These are phyloP conservation scores for Globisporangium heterothallicum DNA, from an alignment of 352 stramenopile genomes.

Conservation along the genomic window DNA sequence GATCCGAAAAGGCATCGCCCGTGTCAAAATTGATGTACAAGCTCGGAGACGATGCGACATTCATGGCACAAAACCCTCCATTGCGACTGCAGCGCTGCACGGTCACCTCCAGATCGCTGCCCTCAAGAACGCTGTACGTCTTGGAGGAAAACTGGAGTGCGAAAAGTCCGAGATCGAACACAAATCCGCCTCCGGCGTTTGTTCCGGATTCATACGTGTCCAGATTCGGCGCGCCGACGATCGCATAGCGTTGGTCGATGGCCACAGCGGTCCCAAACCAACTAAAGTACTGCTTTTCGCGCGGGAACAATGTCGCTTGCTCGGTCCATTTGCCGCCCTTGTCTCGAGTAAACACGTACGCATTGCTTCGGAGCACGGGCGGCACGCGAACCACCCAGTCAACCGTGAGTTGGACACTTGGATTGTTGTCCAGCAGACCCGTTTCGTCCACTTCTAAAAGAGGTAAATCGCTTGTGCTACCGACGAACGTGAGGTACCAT, in stretches of 20 bases:
- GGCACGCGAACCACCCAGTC: slow-evolving; percentile 44
- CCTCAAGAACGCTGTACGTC: slow-evolving; percentile 86
- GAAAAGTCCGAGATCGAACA: slow-evolving; percentile 90
- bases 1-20: slow-evolving; percentile 64
- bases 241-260: slow-evolving; percentile 74
- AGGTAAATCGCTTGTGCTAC: slow-evolving; percentile 42
- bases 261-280: slow-evolving; percentile 85
- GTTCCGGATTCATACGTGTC: slow-evolving; percentile 86
- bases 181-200: slow-evolving; percentile 90
- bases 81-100: slow-evolving; percentile 60
- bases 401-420: slow-evolving; percentile 22
- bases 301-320: slow-evolving; percentile 89
- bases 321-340: slow-evolving; percentile 72
- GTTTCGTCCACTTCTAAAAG: slow-evolving; percentile 49
- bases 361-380: slow-evolving; percentile 56
- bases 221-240: slow-evolving; percentile 90
- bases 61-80: slow-evolving; percentile 55
- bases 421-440: slow-evolving; percentile 16
- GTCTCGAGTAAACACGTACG: slow-evolving; percentile 62
- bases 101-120: slow-evolving; percentile 63
- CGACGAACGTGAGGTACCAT: slow-evolving; percentile 83
- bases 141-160: slow-evolving; percentile 67
- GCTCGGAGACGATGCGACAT: slow-evolving; percentile 34
- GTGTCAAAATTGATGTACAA: slow-evolving; percentile 73
- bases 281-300: slow-evolving; percentile 86